Base-by-base conservation (phyloP, 2,329 filamentous ascomycete genomes). In the Ascochyta rabiei region DNA sequence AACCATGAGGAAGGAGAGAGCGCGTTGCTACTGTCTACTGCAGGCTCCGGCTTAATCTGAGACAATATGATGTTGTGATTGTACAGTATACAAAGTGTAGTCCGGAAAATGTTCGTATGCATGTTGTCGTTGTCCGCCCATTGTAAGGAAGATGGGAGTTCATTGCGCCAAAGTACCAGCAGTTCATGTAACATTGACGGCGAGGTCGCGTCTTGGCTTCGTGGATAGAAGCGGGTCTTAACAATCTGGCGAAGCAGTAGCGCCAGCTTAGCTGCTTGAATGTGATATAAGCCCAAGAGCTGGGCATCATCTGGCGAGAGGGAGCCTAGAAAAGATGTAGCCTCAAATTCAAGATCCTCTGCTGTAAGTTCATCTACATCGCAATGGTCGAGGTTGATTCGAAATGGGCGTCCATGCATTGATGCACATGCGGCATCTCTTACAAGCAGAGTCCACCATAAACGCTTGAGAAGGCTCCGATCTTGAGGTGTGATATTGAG, bases 201-300 rank as follows among this genome's bases (percentile, higher is more conserved):
- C 12, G 44, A 16, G 10, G 18, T 30, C 3, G 31, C 33, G 4
- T 24, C 24, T 24, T 48, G 50, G 12, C 44, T 53, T 13, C 13
- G 10, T 8, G 50, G 50, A 33, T 53, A 53, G 33, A 53, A 53
- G 15, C 50, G 50, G 18, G 39, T 16, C 3, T 23, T 53, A n/a
- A 53, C 50, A 9, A 53, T 53, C 31, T 48, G 43, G n/a, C 50
- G 50, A 33, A 53, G 50, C 21, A 53, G n/a, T 6, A 53, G 50
- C 9, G 44, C 50, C 5, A 53, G 33, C 28, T 39, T 48, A 8
- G 39, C 34, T n/a, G 39, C 31, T 15, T 53, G 44, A 6, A 53
- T 43, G 4, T 53, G 50, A 23, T 53, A 53, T 7, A 39, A 42
- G n/a, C 50, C 44, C 24, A 23, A 42, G 13, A 53, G 43, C 10